phyloP scores from a whole-genome alignment of 495 filamentous ascomycete genomes.

The Aspergillus panamensis region DNA sequence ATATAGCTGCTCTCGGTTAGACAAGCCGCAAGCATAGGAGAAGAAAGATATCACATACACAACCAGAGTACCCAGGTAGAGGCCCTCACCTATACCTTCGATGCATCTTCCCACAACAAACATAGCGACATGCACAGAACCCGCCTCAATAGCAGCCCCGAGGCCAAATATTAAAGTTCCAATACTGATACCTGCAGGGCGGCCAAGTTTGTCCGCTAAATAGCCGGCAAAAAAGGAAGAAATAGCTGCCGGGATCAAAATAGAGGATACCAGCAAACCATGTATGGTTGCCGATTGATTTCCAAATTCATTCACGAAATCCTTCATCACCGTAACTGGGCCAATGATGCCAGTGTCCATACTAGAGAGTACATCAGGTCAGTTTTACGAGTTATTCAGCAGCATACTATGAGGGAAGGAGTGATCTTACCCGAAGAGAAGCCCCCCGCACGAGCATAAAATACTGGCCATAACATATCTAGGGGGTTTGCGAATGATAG shows the following conservation, averaged over 20 bases:
- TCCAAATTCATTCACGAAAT: conserved; percentile 49
- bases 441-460: conserved; percentile 20
- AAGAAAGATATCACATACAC: conserved; percentile 30
- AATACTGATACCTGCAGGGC: conserved; percentile 50
- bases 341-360: conserved; percentile 65
- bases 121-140: conserved; percentile 46
- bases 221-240: conserved; percentile 61
- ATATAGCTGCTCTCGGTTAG: conserved; percentile 43
- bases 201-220: conserved; percentile 56
- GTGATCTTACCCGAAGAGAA: conserved; percentile 18
- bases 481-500: conserved; percentile 10
- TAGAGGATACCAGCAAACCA: conserved; percentile 60
- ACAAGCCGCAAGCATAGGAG: not conserved
- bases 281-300: conserved; percentile 51
- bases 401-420: not conserved
- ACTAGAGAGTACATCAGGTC: conserved; percentile 15
- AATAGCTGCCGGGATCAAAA: conserved; percentile 59
- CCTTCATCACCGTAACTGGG: conserved; percentile 55
- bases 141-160: conserved; percentile 51
- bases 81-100: conserved; percentile 57
- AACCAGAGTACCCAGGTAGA: conserved; percentile 54
- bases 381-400: not conserved
- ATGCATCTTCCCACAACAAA: conserved; percentile 53
- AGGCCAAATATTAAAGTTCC: conserved; percentile 53
- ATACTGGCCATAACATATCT: conserved; percentile 22